Evolutionary conservation across 2,329 filamentous ascomycete genomes (phyloP).

Genomic region (Cordyceps militaris): DNA sequence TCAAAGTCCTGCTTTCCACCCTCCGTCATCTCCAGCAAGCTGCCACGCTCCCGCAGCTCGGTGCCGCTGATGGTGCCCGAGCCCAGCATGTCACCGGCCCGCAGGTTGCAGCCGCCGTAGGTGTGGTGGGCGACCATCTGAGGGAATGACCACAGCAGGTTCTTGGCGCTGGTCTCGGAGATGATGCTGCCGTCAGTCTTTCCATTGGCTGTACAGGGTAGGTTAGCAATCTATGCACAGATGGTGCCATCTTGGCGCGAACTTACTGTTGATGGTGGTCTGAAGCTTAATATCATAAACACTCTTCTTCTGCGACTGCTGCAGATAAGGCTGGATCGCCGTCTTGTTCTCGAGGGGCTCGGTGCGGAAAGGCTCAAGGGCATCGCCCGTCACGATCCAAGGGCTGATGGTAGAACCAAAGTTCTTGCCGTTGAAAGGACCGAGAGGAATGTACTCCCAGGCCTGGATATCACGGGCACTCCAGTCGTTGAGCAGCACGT

Average conservation of each 20-base stretch:
- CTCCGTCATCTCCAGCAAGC: slow-evolving; percentile 38
- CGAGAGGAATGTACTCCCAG: slow-evolving; percentile 54
- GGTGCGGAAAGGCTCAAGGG: slow-evolving; percentile 33
- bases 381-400: slow-evolving; percentile 56
- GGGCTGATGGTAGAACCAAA: slow-evolving; percentile 54
- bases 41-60: slow-evolving; percentile 31
- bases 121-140: slow-evolving; percentile 75
- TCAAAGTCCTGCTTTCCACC: slow-evolving; percentile 37
- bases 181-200: slow-evolving; percentile 8
- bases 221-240: neutral
- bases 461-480: slow-evolving; percentile 54
- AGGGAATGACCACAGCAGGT: slow-evolving; percentile 64
- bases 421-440: slow-evolving; percentile 56
- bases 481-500: slow-evolving; percentile 60
- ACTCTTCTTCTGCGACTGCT: slow-evolving; percentile 41
- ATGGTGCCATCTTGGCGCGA: no score
- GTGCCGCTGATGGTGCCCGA: slow-evolving; percentile 37
- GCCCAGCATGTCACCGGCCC: slow-evolving; percentile 62
- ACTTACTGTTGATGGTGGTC: slow-evolving; percentile 33
- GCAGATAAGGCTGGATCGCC: slow-evolving; percentile 38
- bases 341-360: slow-evolving; percentile 26
- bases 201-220: slow-evolving; percentile 7
- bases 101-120: slow-evolving; percentile 62
- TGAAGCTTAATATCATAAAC: slow-evolving; percentile 32
- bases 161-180: slow-evolving; percentile 16